These are phyloP conservation scores for Lentinula aciculospora DNA, from an alignment of 768 basidiomycete species.

Conservation along the genomic window DNA sequence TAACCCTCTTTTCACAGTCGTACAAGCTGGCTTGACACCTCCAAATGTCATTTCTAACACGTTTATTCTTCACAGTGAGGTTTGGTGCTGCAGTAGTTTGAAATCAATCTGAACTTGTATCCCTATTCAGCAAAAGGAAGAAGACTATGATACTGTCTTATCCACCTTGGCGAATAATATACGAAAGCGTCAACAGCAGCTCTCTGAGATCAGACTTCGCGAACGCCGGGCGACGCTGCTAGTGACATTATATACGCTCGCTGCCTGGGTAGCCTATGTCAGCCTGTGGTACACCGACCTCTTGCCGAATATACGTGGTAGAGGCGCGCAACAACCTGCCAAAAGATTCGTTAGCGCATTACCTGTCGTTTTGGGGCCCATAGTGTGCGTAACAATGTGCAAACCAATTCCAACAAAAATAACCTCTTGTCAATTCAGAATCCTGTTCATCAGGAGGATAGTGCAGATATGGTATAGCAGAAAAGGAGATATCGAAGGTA, in stretches of 20 bases:
- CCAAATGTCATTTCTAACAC: conserved; percentile 21
- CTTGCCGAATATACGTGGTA: conserved; percentile 37
- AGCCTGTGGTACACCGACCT: conserved; percentile 66
- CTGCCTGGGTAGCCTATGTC: conserved; percentile 67
- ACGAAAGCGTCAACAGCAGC: conserved; percentile 63
- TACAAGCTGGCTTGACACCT: not conserved
- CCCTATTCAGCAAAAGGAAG: conserved; percentile 42
- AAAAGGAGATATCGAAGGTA: conserved; percentile 79
- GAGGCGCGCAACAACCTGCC: conserved; percentile 19
- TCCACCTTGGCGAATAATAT: conserved; percentile 63
- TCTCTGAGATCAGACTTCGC: conserved; percentile 80
- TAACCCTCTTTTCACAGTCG: not conserved
- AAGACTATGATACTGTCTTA: conserved; percentile 77
- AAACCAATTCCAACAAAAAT: too few relatives aligned
- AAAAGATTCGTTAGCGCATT: conserved; percentile 42
- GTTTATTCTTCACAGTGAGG: conserved; percentile 26
- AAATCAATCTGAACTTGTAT: not conserved
- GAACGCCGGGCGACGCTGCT: conserved; percentile 75
- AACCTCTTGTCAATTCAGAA: conserved; percentile 28
- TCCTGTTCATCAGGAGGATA: conserved; percentile 72
- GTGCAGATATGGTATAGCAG: conserved; percentile 81
- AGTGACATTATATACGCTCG: conserved; percentile 74
- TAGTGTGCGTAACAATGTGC: conserved; percentile 51
- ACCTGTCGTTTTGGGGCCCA: conserved; percentile 69
- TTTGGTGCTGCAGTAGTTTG: not conserved